These are phyloP conservation scores for Nannochloropsis granulata DNA, from an alignment of 108 stramenopile species.

Conservation along the genomic window DNA sequence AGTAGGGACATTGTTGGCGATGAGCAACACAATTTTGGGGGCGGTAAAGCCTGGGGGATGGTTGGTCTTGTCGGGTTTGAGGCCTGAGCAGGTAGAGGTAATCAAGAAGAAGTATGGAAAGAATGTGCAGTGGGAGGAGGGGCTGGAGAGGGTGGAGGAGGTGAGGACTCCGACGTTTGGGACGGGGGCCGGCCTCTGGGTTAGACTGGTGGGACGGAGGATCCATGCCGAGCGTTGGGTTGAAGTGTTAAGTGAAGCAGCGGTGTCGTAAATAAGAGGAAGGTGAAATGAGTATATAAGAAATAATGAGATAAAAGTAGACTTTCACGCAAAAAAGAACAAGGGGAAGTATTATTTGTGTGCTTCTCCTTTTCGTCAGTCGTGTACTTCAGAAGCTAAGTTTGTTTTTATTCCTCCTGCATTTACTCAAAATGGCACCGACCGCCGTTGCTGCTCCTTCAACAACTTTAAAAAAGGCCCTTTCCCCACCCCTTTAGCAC, in stretches of 20 bases:
- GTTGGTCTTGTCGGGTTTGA: slow-evolving; percentile 6
- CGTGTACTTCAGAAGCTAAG: too few relatives aligned
- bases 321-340: too few relatives aligned
- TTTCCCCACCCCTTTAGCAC: background rate
- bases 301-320: too few relatives aligned
- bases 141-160: background rate
- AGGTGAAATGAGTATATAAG: too few relatives aligned
- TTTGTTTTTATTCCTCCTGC: too few relatives aligned
- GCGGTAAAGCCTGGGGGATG: slow-evolving; percentile 1
- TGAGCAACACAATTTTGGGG: background rate
- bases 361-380: too few relatives aligned
- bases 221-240: background rate
- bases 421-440: background rate
- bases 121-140: background rate
- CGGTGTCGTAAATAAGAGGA: background rate
- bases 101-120: background rate
- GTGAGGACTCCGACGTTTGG: background rate
- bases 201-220: background rate
- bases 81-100: background rate
- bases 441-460: background rate
- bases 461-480: background rate
- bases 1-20: background rate
- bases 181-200: background rate
- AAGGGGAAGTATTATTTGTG: too few relatives aligned
- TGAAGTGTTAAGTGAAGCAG: background rate